A percentile compares a stretch with the other conserved stretches of the same genome.
phyloP scores from a whole-genome alignment of 2,329 filamentous ascomycete genomes.

The Phialemonium atrogriseum region DNA sequence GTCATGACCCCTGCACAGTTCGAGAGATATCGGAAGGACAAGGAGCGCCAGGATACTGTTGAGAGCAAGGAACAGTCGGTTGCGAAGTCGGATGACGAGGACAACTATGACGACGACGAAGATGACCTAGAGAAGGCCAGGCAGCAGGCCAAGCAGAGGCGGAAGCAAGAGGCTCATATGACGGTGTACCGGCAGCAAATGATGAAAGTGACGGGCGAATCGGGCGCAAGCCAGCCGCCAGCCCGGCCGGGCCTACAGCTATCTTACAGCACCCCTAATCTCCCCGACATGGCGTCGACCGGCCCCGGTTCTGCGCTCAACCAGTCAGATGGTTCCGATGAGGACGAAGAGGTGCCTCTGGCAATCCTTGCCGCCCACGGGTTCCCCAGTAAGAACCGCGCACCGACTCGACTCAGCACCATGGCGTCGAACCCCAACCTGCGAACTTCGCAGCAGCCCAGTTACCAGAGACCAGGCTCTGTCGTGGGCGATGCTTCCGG shows the following conservation, averaged over 20 bases:
- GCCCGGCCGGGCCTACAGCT: constrained; percentile 47
- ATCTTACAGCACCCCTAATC: constrained; percentile 55
- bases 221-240: constrained; percentile 32
- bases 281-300: constrained; percentile 26
- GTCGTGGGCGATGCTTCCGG: constrained; percentile 41
- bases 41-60: constrained; percentile 47
- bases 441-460: constrained; percentile 40
- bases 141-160: constrained; percentile 65
- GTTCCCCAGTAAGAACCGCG: constrained; percentile 71
- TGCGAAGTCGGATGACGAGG: constrained; percentile 44
- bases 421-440: constrained; percentile 67
- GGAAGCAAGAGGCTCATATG: constrained; percentile 85
- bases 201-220: constrained; percentile 89
- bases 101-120: constrained; percentile 64
- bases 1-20: constrained; percentile 89
- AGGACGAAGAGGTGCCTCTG: constrained; percentile 81
- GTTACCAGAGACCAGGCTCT: constrained; percentile 46
- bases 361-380: constrained; percentile 83
- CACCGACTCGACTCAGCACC: constrained; percentile 58
- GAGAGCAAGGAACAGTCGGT: constrained; percentile 29
- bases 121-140: constrained; percentile 71
- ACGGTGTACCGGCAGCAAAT: constrained; percentile 87
- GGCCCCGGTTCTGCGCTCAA: constrained; percentile 25
- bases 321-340: constrained; percentile 51
- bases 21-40: constrained; percentile 69